Conservation (phyloP, 495 filamentous ascomycete species). For the Penicillium lividum region DNA sequence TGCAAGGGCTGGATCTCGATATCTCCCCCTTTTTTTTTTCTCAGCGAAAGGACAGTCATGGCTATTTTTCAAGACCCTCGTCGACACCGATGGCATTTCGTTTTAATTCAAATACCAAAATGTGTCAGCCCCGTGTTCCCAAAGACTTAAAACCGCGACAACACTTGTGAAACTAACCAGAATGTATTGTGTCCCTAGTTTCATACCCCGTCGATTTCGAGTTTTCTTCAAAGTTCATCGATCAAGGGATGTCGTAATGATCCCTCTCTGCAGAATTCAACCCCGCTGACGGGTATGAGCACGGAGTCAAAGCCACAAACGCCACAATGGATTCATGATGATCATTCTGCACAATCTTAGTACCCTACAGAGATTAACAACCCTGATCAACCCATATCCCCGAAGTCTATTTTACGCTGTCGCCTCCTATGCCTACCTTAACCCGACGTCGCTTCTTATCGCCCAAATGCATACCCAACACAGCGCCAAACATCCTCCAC, state of each 20-base stretch:
- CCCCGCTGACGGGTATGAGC: neutral
- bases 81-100: neutral
- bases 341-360: neutral
- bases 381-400: neutral
- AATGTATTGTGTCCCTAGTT: neutral
- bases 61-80: neutral
- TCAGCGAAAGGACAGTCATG: conserved; percentile 1
- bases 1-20: conserved; percentile 1
- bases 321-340: neutral
- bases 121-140: neutral
- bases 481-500: neutral
- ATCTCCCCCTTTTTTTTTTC: neutral
- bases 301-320: neutral
- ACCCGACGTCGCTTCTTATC: neutral
- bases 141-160: neutral
- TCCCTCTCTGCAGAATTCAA: neutral
- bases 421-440: neutral
- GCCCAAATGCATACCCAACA: neutral
- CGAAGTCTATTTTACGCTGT: neutral
- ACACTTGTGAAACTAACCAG: neutral
- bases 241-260: neutral
- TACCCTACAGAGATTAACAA: neutral
- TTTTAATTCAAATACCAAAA: conserved; percentile 1
- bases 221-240: neutral
- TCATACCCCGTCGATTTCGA: neutral